These are phyloP conservation scores for Lantana camara DNA, from an alignment of 257 asterid species.

Conservation along the genomic window DNA sequence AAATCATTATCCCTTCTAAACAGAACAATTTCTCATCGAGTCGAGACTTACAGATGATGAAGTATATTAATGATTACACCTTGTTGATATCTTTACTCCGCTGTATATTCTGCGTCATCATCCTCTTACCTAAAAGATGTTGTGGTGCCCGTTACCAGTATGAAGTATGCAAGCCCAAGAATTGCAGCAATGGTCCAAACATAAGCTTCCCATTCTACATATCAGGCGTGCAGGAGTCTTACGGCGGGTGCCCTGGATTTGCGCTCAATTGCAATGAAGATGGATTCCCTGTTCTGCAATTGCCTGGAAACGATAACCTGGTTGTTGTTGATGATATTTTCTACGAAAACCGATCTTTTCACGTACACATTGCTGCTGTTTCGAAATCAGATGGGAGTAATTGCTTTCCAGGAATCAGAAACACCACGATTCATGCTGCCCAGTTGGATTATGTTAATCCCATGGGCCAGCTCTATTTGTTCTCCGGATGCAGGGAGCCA, in stretches of 20 bases:
- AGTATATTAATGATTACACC: too few species aligned
- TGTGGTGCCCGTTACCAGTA: constrained; percentile 40
- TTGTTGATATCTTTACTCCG: constrained; percentile 21
- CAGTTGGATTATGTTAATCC: not conserved
- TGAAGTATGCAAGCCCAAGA: constrained; percentile 42
- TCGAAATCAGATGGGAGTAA: not conserved
- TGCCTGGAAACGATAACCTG: constrained; percentile 34
- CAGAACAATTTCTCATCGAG: too few species aligned
- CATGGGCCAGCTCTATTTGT: constrained; percentile 36
- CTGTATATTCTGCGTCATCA: constrained; percentile 32
- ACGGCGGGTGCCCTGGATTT: constrained; percentile 55
- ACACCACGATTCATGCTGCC: constrained; percentile 20
- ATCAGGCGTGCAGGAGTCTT: constrained; percentile 32
- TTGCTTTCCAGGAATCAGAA: constrained; percentile 43
- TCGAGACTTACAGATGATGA: too few species aligned
- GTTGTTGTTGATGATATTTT: constrained; percentile 41
- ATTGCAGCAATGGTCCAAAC: constrained; percentile 44
- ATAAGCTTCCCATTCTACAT: constrained; percentile 65
- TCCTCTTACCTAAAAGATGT: constrained; percentile 34
- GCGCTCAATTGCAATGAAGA: constrained; percentile 34
- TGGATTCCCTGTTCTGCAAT: constrained; percentile 38
- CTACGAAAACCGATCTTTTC: constrained; percentile 29
- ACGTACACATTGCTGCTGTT: constrained; percentile 35
- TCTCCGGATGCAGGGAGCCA: constrained; percentile 37
- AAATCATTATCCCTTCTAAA: too few species aligned